Percentiles rank a stretch among this genome's conserved stretches.
These are phyloP conservation scores for Gossypium mustelinum DNA, from an alignment of 345 rosid species.

Conservation along the genomic window DNA sequence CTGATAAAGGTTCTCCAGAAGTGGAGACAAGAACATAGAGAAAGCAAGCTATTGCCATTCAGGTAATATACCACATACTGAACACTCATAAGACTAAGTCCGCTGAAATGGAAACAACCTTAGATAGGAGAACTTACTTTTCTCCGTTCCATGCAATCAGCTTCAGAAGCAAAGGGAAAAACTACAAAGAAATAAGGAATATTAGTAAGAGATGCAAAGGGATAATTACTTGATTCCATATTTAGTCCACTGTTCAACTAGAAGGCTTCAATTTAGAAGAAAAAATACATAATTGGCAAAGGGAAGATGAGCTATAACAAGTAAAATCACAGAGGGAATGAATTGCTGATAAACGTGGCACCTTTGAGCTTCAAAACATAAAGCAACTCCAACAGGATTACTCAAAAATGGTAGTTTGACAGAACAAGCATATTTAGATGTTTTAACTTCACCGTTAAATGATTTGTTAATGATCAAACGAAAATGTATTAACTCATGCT, in stretches of 20 bases:
- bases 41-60: not conserved
- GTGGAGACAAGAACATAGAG: not conserved
- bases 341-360: not conserved
- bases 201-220: not conserved
- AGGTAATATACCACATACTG: not conserved
- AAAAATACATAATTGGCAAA: not conserved
- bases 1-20: not conserved
- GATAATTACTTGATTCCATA: not conserved
- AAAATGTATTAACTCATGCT: too few relatives aligned
- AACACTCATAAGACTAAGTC: not conserved
- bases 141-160: conserved; percentile 93
- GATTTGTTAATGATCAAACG: too few relatives aligned
- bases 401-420: not conserved
- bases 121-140: conserved; percentile 47
- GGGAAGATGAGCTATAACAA: not conserved
- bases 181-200: conserved; percentile 44
- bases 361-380: not conserved
- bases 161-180: conserved; percentile 89
- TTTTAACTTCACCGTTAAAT: too few relatives aligned
- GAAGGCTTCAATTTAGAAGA: not conserved
- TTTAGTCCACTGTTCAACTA: not conserved
- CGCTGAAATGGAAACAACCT: not conserved
- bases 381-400: not conserved
- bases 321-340: not conserved
- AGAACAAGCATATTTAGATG: not conserved